These are phyloP conservation scores for Pseudopithomyces maydicus DNA, from an alignment of 2,329 filamentous ascomycete species.

Conservation along the genomic window DNA sequence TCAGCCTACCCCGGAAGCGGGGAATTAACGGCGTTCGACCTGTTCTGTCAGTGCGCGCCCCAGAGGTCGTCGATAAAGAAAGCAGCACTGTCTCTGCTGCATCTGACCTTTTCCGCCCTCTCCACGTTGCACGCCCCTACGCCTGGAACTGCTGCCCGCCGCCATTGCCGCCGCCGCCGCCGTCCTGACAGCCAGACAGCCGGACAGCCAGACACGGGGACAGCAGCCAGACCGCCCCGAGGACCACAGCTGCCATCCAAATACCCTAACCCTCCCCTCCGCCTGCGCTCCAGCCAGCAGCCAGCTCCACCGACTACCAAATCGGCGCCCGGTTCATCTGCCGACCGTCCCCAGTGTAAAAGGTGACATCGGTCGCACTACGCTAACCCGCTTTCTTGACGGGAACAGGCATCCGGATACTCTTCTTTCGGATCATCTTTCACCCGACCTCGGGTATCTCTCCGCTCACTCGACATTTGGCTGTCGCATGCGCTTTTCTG, in stretches of 20 bases:
- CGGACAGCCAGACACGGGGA: too few relatives aligned
- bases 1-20: conserved; percentile 7
- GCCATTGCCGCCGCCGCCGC: not conserved
- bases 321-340: conserved; percentile 4
- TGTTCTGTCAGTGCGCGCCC: conserved; percentile 7
- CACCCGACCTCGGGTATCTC: conserved; percentile 16
- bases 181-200: not conserved
- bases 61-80: not conserved
- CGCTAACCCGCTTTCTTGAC: conserved; percentile 2
- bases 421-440: conserved; percentile 1
- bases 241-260: not conserved
- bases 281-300: not conserved
- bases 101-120: conserved; percentile 6
- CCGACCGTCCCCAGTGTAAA: conserved; percentile 1
- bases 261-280: not conserved
- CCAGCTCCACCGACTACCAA: not conserved
- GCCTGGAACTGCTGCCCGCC: not conserved
- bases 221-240: too few relatives aligned
- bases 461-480: not conserved
- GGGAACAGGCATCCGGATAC: conserved; percentile 3
- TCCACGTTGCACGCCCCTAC: conserved; percentile 1
- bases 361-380: conserved; percentile 3
- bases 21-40: conserved; percentile 6
- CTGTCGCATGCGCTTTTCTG: conserved; percentile 12
- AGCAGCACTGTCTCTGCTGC: conserved; percentile 6